These are phyloP conservation scores for Geosmithia flava DNA, from an alignment of 2,329 filamentous ascomycete species.

Conservation along the genomic window DNA sequence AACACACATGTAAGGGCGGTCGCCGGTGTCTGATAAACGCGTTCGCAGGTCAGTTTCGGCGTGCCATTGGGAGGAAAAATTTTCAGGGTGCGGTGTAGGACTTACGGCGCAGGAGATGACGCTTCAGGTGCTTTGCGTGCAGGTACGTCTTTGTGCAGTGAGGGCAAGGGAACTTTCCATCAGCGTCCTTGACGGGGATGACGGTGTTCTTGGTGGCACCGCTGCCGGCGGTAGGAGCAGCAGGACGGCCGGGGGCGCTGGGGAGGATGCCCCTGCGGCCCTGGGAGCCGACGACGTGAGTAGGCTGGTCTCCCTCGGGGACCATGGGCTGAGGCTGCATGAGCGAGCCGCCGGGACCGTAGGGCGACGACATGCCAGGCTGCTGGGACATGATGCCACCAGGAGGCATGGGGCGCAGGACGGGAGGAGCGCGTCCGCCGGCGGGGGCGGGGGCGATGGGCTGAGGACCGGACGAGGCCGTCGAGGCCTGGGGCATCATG, in stretches of 20 bases:
- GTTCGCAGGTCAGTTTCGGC: neutral
- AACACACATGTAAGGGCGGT: conserved; percentile 96
- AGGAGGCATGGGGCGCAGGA: conserved; percentile 59
- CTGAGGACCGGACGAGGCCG: conserved; percentile 58
- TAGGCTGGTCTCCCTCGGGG: conserved; percentile 53
- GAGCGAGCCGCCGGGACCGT: conserved; percentile 35
- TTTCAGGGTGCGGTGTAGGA: conserved; percentile 14
- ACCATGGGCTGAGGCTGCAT: conserved; percentile 40
- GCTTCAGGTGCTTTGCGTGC: conserved; percentile 94
- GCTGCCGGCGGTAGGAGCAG: conserved; percentile 59
- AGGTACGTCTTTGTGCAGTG: conserved; percentile 98
- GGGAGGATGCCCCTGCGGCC: conserved; percentile 84
- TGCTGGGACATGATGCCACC: conserved; percentile 47
- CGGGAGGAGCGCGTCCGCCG: conserved; percentile 42
- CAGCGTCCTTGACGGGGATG: conserved; percentile 88
- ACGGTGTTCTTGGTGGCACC: conserved; percentile 63
- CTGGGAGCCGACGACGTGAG: conserved; percentile 90
- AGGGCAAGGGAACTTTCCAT: conserved; percentile 95
- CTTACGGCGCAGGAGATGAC: conserved; percentile 92
- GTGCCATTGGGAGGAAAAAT: neutral
- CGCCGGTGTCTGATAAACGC: conserved; percentile 65
- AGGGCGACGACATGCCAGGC: conserved; percentile 44
- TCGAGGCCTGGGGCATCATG: conserved; percentile 56
- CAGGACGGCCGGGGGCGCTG: conserved; percentile 75
- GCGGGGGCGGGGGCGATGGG: conserved; percentile 62